Base-by-base conservation (phyloP, 768 basidiomycete genomes). In the Holtermanniella nyarrowii region DNA sequence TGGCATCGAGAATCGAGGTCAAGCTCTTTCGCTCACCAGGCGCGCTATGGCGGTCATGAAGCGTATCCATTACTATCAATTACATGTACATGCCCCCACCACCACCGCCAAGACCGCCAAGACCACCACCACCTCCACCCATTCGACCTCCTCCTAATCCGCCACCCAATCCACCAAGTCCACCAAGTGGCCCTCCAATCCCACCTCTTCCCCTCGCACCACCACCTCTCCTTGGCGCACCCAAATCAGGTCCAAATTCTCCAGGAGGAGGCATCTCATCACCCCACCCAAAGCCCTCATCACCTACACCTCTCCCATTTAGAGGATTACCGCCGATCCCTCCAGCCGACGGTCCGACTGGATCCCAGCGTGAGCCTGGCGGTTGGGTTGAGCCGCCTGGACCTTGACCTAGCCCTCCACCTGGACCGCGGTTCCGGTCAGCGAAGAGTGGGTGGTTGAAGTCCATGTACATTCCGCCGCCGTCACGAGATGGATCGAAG, bases 361-460 rank as follows among this genome's bases (percentile, higher is more conserved):
- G 69, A 48, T 71, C 69, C 69, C 69, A 71, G n/a, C 69, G 42
- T 2, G 65, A 57, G 22, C 69, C 69, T 7, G 69, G 69, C 25
- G 69, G 69, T 25, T 69, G 60, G 23, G 66, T 66, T 42, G 50
- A 50, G 39, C 69, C 69, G 21, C 67, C 69, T 3, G 69, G 69
- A 41, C 69, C 69, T 22, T 22, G 40, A n/a, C 4, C 18, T 3
- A 54, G n/a, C 18, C 50, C 55, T 2, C 51, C 51, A 47, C 48
- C 51, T 1, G 25, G 18, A 4, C 42, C 58, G 25, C 55, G 40
- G 10, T 67, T 48, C 3, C 67, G 54, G n/a, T 57, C 56, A 41
- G 62, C 60, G 48, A 71, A 71, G 12, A 71, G 42, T 0, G 69
- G 69, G 57, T 71, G 63, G 48, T 69, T 66, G 52, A 67, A 65